phyloP scores from a whole-genome alignment of 1,139 yeast genomes.

The Yamadazyma taylorii region DNA sequence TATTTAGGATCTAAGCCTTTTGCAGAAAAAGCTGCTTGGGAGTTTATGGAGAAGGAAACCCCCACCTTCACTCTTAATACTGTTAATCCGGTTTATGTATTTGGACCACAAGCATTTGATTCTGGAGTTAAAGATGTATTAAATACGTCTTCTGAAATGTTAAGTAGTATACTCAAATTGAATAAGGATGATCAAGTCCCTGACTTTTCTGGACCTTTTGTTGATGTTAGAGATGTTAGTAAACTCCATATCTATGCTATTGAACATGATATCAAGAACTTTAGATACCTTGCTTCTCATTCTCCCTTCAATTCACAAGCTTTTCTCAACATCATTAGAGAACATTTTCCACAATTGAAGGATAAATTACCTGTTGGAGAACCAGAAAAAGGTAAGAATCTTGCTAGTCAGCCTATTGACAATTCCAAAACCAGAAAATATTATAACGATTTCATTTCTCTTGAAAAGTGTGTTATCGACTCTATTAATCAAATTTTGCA shows the following conservation, averaged over 20 bases:
- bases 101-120: constrained; percentile 40
- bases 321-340: constrained; percentile 32
- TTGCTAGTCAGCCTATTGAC: constrained; percentile 31
- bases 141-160: constrained; percentile 44
- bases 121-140: constrained; percentile 20
- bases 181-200: no score
- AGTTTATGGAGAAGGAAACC: constrained; percentile 35
- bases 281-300: no score
- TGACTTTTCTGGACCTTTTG: constrained; percentile 25
- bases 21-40: constrained; percentile 51
- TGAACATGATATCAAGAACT: constrained; percentile 23
- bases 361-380: constrained; percentile 42
- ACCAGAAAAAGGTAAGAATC: constrained; percentile 35
- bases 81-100: constrained; percentile 33
- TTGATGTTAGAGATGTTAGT: constrained; percentile 58
- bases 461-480: constrained; percentile 42
- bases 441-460: constrained; percentile 36
- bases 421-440: constrained; percentile 32
- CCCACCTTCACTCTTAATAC: constrained; percentile 26
- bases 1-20: constrained; percentile 34
- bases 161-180: constrained; percentile 22
- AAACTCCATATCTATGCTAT: constrained; percentile 48
- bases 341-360: constrained; percentile 27
- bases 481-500: constrained; percentile 34
- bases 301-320: no score